Conservation (phyloP, 352 stramenopile genomes). For the Pythium coloratum region DNA sequence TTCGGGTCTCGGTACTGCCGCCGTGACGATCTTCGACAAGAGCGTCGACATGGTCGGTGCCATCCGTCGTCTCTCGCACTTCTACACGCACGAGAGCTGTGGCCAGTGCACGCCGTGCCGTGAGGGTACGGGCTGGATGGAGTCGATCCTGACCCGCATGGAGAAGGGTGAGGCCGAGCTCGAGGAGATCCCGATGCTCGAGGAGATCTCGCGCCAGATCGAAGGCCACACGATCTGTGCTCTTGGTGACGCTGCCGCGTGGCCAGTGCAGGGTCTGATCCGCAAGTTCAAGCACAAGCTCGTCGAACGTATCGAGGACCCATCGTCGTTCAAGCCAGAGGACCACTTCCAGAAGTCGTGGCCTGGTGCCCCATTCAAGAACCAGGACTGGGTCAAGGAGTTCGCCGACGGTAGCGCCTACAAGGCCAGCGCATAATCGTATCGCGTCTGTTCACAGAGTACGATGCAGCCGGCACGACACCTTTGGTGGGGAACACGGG, state of each 20-base stretch:
- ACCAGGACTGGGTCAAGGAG: slow-evolving; percentile 94
- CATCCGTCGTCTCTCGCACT: slow-evolving; percentile 98
- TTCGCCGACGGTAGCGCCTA: slow-evolving; percentile 92
- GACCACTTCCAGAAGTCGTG: slow-evolving; percentile 95
- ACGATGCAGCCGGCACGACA: not conserved
- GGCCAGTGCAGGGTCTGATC: slow-evolving; percentile 99
- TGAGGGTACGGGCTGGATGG: slow-evolving; percentile 97
- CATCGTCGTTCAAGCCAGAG: slow-evolving; percentile 92
- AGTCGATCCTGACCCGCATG: slow-evolving; percentile 98
- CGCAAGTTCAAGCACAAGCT: slow-evolving; percentile 99
- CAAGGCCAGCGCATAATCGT: slow-evolving; percentile 62
- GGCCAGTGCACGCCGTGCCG: slow-evolving; percentile 99
- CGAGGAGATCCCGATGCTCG: slow-evolving; percentile 99
- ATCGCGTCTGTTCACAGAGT: not conserved
- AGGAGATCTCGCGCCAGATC: slow-evolving; percentile 99
- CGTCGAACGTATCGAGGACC: slow-evolving; percentile 97
- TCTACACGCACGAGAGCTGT: slow-evolving; percentile 99
- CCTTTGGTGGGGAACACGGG: not conserved
- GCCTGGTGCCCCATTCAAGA: slow-evolving; percentile 95
- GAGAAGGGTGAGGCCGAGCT: slow-evolving; percentile 97
- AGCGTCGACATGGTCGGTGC: slow-evolving; percentile 98
- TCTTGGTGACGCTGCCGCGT: slow-evolving; percentile 97
- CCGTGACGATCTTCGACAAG: slow-evolving; percentile 99
- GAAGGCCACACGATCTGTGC: slow-evolving; percentile 99
- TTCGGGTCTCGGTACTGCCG: slow-evolving; percentile 96